Base-by-base conservation (phyloP, 768 basidiomycete species). In the Russula griseocarnosa region DNA sequence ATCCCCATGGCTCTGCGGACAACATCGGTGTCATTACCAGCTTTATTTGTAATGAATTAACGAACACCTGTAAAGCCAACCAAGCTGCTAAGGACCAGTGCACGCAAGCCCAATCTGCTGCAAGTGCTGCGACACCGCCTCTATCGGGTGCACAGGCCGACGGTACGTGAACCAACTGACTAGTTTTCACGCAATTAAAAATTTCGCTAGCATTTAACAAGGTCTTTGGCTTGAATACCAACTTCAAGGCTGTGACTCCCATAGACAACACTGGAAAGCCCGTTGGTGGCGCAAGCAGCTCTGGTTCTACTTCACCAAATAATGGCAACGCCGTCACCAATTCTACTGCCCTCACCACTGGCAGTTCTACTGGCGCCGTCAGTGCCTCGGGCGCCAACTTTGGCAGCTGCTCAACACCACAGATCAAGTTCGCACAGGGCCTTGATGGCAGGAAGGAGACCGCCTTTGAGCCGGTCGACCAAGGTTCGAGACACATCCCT, bases 371-470 rank as follows among this genome's bases (percentile, higher is more conserved):
- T n/a, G n/a, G n/a, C n/a, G n/a, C n/a, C n/a, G n/a, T n/a, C n/a
- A 14, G 2, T 36, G 18, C 46, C 50, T 40, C 61, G 2, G 50
- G 40, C 8, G 71, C 74, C 50, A 51, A 83, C 74, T 86, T 86
- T 62, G 84, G 84, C 42, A 76, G 71, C 24, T 86, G 84, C 75
- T 74, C 81, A 5, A 74, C 79, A 42, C 83, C 83, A 20, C 72
- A 82, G 70, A 83, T 86, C 61, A 76, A 80, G 61, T 86, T 85
- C 65, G 83, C 74, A 30, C 70, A 66, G 22, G 83, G 83, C 18
- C 81, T 86, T 62, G 83, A 84, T 66, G 73, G 78, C 57, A 76
- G 83, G 57, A 79, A 72, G 69, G 83, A 84, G 71, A 84, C 83
- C 22, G 75, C 75, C 67, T 86, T 83, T 76, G 71, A 78, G 61